A percentile compares a stretch with the other conserved stretches of the same genome.
Evolutionary conservation across 2,329 filamentous ascomycete species (phyloP).

Genomic region (Paecilomyces formosus): DNA sequence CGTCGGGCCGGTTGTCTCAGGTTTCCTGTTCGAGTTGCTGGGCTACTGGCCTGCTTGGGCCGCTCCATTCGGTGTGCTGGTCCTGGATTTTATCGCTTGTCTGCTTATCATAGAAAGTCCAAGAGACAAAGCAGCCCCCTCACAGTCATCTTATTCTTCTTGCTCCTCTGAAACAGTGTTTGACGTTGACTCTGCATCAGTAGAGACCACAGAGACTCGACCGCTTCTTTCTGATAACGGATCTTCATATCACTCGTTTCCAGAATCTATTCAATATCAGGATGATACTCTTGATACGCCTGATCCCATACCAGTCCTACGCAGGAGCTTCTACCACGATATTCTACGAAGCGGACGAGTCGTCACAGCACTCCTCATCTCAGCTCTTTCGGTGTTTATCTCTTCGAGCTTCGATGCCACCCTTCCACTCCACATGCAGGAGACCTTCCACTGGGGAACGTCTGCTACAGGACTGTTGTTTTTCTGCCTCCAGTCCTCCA

Average conservation of each 20-base stretch:
- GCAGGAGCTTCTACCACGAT: constrained; percentile 8
- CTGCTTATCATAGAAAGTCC: constrained; percentile 12
- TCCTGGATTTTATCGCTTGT: constrained; percentile 15
- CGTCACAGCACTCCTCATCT: constrained; percentile 5
- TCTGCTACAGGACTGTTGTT: constrained; percentile 12
- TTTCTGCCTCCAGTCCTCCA: background rate
- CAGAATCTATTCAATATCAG: no score
- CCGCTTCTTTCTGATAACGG: background rate
- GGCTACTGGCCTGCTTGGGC: constrained; percentile 18
- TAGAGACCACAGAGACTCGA: background rate
- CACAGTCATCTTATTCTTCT: background rate
- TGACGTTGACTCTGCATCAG: background rate
- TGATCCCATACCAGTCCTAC: background rate
- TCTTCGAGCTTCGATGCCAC: constrained; percentile 15
- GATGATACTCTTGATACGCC: no score
- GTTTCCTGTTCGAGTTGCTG: constrained; percentile 10
- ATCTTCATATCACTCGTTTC: no score
- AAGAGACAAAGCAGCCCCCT: background rate
- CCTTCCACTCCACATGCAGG: constrained; percentile 14
- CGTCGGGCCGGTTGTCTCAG: constrained; percentile 11
- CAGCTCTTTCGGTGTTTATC: constrained; percentile 6
- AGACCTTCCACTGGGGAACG: constrained; percentile 15
- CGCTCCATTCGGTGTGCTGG: constrained; percentile 9
- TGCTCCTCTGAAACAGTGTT: no score
- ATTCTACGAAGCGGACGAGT: constrained; percentile 9